phyloP scores from a whole-genome alignment of 2,329 filamentous ascomycete species.

The Plenodomus tracheiphilus region DNA sequence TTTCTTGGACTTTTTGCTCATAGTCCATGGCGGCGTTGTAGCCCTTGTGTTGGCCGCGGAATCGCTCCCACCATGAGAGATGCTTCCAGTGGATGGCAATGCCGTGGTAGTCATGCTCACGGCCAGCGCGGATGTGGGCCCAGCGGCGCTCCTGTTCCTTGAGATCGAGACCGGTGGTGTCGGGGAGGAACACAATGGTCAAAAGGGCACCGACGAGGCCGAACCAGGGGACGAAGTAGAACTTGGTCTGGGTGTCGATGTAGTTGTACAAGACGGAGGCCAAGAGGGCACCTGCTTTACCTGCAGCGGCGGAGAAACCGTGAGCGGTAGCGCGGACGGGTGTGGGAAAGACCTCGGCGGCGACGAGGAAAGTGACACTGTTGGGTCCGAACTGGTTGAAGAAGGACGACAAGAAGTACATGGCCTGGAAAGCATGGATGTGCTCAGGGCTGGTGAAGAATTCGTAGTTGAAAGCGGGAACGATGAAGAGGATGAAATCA shows the following conservation, averaged over 20 bases:
- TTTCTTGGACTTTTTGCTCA: conserved; percentile 81
- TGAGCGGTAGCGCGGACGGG: conserved; percentile 91
- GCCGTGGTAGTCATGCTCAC: conserved; percentile 83
- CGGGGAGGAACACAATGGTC: conserved; percentile 86
- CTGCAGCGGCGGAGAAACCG: conserved; percentile 88
- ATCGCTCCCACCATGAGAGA: conserved; percentile 83
- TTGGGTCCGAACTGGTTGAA: conserved; percentile 99
- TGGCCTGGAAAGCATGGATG: conserved; percentile 90
- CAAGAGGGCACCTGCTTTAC: conserved; percentile 84
- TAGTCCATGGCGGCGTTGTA: conserved; percentile 78
- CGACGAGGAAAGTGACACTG: conserved; percentile 92
- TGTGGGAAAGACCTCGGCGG: conserved; percentile 94
- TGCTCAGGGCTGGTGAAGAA: conserved; percentile 75
- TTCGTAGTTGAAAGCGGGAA: conserved; percentile 84
- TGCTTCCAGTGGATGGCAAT: conserved; percentile 90
- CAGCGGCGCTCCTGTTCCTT: conserved; percentile 97
- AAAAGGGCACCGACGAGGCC: conserved; percentile 83
- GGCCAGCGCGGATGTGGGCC: conserved; percentile 79
- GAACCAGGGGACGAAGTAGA: conserved; percentile 94
- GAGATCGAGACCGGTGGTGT: conserved; percentile 93
- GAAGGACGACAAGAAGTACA: conserved; percentile 98
- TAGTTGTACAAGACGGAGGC: conserved; percentile 94
- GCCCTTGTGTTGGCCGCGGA: conserved; percentile 74
- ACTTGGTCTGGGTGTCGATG: conserved; percentile 81
- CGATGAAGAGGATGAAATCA: conserved; percentile 90